Evolutionary conservation across 441 rosid species (phyloP), one percentile per base, ranked within the genome.

Genomic region (Codiaeum variegatum): DNA sequence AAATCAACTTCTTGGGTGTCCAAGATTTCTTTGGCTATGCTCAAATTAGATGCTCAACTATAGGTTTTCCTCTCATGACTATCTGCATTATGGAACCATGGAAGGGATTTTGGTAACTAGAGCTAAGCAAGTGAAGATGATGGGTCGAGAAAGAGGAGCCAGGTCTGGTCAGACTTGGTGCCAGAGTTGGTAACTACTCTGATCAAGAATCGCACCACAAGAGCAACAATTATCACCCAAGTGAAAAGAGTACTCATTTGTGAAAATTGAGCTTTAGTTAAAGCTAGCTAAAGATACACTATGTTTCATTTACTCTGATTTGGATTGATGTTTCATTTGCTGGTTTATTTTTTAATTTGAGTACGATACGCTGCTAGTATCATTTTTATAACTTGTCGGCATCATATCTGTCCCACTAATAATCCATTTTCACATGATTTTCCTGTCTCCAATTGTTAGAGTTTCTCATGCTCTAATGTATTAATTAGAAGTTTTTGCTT

Each of bases 81-180:
- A 65, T 38, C 19, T 55, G 55, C 62, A 73, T 73, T 23, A 73
- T 55, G 1, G 70, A 70, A 29, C 76, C 76, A 18, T 72, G 34
- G 64, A 28, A 73, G 70, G 52, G 76, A 67, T 61, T 74, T 63
- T 7, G 72, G 66, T 13, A 74, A 5, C 4, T 52, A 1, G 77
- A 74, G 31, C 62, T 36, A 5, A 74, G 28, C 59, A 74, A 44
- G 72, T 74, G 77, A 36, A 74, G 68, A 66, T 74, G 47, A 74
- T 60, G 18, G 71, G 71, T 1, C 66, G 66, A 16, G 71, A 44
- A 19, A 15, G 49, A 54, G 76, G 71, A 21, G n/a, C 60, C 44
- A 9, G 76, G 71, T 70, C 32, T n/a, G 46, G 31, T 19, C 31
- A 42, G 2, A 24, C 31, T 21, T 63, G 36, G 55, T 6, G 21